Evolutionary conservation across 1,139 yeast species (phyloP).

Genomic region (Diutina sp.): DNA sequence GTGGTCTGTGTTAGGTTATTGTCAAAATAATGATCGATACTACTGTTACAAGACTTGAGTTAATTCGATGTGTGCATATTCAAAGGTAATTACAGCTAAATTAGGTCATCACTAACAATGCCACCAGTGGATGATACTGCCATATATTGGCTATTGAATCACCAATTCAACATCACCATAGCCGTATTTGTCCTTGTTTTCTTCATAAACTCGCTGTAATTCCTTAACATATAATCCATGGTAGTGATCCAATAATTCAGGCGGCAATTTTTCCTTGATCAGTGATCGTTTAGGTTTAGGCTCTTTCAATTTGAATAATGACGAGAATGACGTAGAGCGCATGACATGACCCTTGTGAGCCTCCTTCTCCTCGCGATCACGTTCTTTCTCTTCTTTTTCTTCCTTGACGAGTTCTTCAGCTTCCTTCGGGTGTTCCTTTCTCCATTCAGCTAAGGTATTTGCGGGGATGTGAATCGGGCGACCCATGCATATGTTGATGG

Average conservation of each 20-base stretch:
- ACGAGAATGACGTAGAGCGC: conserved; percentile 8
- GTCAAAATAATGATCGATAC: not conserved
- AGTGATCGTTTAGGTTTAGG: not conserved
- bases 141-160: conserved; percentile 10
- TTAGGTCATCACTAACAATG: no score
- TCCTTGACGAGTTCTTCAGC: conserved; percentile 6
- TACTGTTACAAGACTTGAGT: not conserved
- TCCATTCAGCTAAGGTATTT: conserved; percentile 4
- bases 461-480: conserved; percentile 62
- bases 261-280: conserved; percentile 18
- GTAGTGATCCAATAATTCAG: conserved; percentile 46
- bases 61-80: no score
- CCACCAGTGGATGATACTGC: no score
- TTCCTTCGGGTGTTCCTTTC: not conserved
- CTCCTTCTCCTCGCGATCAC: conserved; percentile 8
- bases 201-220: conserved; percentile 52
- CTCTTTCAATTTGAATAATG: not conserved
- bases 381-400: conserved; percentile 6
- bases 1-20: not conserved
- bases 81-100: no score
- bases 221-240: conserved; percentile 65
- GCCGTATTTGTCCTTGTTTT: conserved; percentile 50
- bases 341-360: conserved; percentile 5
- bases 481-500: conserved; percentile 74
- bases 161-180: conserved; percentile 35